Evolutionary conservation across 1,139 yeast genomes (phyloP), one percentile per base, ranked within the genome.

Genomic region (Yamadazyma kanchanaburiensis): DNA sequence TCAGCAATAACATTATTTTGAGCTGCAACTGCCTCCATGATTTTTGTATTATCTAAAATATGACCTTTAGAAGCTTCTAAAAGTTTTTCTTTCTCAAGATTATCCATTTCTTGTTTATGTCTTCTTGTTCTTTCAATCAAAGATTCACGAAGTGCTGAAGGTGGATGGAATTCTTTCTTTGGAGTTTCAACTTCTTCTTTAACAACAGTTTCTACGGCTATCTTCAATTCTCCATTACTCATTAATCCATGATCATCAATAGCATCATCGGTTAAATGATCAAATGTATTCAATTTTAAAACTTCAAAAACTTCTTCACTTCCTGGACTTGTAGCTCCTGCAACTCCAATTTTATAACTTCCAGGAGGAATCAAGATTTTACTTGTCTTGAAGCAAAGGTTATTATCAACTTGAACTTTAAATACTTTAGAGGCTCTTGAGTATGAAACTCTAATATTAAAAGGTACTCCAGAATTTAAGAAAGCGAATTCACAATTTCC

Each of bases 331-430:
- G 69, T 46, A 14, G 44, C 42, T 3, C 80, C 82, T 19, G 78
- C 60, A 4, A 76, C 55, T 34, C 87, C 87, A 31, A 81, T 43
- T 32, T 55, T 61, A 36, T 63, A 64, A 23, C 65, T 55, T 5
- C 54, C 49, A 2, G 37, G 16, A 13, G 70, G 70, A 14, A 77
- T 47, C 15, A 51, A 46, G 24, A 82, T 59, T 32, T 70, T 53
- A 37, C 74, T 70, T 0, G 88, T 79, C 49, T 77, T 78, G 55
- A 82, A 76, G 49, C 88, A 78, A 33, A 83, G 62, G 43, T 73
- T 76, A 49, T 83, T 83, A 50, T 83, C 87, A 26, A 80, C 56
- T 42, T 83, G 87, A 12, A 82, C 68, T 42, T 80, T 79, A 38
- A 83, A 65, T 45, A 69, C 54, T 19, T 62, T 60, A 17, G 41